These are phyloP conservation scores for Cytospora chrysosperma DNA, from an alignment of 2,329 filamentous ascomycete species.

Conservation along the genomic window DNA sequence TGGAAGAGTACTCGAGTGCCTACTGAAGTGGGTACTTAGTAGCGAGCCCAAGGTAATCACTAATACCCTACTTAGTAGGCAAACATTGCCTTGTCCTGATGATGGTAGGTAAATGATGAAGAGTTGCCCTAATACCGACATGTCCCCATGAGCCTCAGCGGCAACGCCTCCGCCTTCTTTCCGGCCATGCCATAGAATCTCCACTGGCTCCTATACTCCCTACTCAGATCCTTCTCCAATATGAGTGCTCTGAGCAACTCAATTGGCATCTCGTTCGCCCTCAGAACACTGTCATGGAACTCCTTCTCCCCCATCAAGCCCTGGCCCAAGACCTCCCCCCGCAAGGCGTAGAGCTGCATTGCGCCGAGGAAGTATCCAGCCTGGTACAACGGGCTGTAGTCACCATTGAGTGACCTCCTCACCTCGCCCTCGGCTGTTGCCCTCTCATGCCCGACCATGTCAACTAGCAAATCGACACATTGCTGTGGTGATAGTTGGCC, in stretches of 20 bases:
- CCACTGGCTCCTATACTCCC: conserved; percentile 23
- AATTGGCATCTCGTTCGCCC: conserved; percentile 37
- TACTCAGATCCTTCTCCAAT: conserved; percentile 13
- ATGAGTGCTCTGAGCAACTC: conserved; percentile 21
- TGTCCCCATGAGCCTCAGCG: conserved; percentile 7
- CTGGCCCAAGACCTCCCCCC: conserved; percentile 45
- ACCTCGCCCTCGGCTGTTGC: conserved; percentile 61
- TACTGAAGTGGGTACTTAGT: no score
- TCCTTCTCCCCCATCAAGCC: conserved; percentile 44
- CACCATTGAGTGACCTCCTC: conserved; percentile 53
- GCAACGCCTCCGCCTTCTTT: background rate
- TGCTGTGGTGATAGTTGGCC: conserved; percentile 52
- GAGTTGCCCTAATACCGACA: background rate
- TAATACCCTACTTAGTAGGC: no score
- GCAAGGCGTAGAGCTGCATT: conserved; percentile 52
- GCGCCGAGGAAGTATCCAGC: conserved; percentile 60
- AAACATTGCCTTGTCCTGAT: no score
- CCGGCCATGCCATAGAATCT: conserved; percentile 11
- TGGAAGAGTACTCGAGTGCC: no score
- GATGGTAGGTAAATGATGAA: no score
- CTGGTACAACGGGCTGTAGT: conserved; percentile 59
- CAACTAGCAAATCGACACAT: conserved; percentile 56
- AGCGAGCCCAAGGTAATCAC: no score
- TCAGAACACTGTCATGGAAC: conserved; percentile 55
- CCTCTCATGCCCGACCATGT: conserved; percentile 57